A percentile compares a stretch with the other conserved stretches of the same genome.
Evolutionary conservation across 164 flowering plant species (phyloP).

Genomic region (Cinnamomum micranthum): DNA sequence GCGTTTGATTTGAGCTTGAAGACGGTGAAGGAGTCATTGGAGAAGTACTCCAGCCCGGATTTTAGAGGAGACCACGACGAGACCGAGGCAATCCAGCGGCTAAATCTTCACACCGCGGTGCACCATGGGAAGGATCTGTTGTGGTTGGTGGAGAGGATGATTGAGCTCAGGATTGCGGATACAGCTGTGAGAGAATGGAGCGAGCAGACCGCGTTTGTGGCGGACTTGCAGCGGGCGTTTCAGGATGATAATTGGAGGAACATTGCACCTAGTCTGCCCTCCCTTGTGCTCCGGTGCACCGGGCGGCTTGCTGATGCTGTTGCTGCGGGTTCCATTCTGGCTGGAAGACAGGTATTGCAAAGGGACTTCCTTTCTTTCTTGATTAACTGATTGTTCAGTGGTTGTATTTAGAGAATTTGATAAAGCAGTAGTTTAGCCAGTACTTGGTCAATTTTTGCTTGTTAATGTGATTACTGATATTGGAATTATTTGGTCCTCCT

Average conservation of each 20-base stretch:
- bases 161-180: conserved; percentile 84
- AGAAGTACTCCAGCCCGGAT: conserved; percentile 72
- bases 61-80: conserved; percentile 74
- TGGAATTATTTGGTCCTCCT: too few relatives aligned
- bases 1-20: conserved; percentile 60
- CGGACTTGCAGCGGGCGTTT: conserved; percentile 79
- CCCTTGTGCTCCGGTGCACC: conserved; percentile 63
- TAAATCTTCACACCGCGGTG: conserved; percentile 72
- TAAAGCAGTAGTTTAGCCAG: not conserved
- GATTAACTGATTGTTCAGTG: too few relatives aligned
- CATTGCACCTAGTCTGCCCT: conserved; percentile 74
- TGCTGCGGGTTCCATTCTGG: conserved; percentile 66
- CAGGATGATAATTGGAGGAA: conserved; percentile 79
- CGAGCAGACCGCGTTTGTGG: conserved; percentile 55
- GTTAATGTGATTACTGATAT: too few relatives aligned
- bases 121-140: conserved; percentile 66
- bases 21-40: conserved; percentile 63
- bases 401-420: not conserved
- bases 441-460: too few relatives aligned
- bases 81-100: conserved; percentile 87
- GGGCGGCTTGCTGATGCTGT: conserved; percentile 70
- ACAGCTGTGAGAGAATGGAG: conserved; percentile 79
- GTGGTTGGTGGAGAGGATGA: conserved; percentile 96
- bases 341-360: conserved; percentile 54
- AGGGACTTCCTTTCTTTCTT: not conserved